Conservation (phyloP, 2,329 filamentous ascomycete genomes). For the Epichloe sylvatica region DNA sequence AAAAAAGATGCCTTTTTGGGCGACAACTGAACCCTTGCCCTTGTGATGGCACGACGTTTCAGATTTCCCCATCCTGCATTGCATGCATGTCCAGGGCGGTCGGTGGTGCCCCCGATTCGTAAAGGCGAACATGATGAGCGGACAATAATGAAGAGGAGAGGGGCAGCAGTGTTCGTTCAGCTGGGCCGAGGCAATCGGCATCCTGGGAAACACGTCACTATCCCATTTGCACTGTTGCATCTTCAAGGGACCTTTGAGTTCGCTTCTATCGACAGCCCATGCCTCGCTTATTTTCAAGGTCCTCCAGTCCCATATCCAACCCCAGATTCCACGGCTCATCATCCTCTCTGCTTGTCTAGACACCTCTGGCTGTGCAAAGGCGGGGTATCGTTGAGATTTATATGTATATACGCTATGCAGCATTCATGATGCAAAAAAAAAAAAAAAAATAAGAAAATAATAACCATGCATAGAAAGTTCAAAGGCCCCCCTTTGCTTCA, state of each 20-base stretch:
- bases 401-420: constrained; percentile 23
- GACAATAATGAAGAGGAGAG: no score
- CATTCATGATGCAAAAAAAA: constrained; percentile 9
- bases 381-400: constrained; percentile 29
- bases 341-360: constrained; percentile 8
- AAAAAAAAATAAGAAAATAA: constrained; percentile 10
- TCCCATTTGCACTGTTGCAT: not conserved
- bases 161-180: no score
- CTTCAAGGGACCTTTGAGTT: not conserved
- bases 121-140: no score
- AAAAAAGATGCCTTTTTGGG: no score
- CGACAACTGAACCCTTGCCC: no score
- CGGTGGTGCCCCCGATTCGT: no score
- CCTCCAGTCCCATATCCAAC: not conserved
- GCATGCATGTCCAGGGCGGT: no score
- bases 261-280: not conserved
- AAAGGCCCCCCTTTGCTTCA: not conserved
- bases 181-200: no score
- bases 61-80: no score
- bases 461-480: constrained; percentile 6
- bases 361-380: constrained; percentile 10
- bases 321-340: not conserved
- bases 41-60: no score
- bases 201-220: no score
- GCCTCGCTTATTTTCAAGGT: not conserved